These are phyloP conservation scores for Collybia nuda DNA, from an alignment of 768 basidiomycete genomes.

Conservation along the genomic window DNA sequence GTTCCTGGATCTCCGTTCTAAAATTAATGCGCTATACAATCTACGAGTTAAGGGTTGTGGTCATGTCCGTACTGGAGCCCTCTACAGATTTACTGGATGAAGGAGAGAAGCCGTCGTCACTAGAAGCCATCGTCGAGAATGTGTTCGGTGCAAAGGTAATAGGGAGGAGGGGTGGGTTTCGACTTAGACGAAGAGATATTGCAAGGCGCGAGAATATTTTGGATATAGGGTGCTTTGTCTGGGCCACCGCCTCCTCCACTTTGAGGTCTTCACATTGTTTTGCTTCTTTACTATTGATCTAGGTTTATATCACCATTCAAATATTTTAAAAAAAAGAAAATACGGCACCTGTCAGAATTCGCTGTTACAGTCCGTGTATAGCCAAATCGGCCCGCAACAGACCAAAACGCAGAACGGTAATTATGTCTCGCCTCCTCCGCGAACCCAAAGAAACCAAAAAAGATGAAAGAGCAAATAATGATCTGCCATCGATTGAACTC, in stretches of 20 bases:
- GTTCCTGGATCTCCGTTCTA: too few relatives aligned
- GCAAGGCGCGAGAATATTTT: background rate
- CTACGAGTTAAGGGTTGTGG: too few relatives aligned
- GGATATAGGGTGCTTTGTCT: too few relatives aligned
- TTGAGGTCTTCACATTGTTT: too few relatives aligned
- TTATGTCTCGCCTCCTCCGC: background rate
- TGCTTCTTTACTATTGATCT: too few relatives aligned
- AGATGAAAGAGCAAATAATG: background rate
- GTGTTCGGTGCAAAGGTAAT: background rate
- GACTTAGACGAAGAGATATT: background rate
- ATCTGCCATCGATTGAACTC: background rate
- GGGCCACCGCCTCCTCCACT: too few relatives aligned
- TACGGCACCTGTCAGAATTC: too few relatives aligned
- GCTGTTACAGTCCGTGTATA: background rate
- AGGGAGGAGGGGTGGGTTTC: background rate
- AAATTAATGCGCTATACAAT: too few relatives aligned
- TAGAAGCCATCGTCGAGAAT: background rate
- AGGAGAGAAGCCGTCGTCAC: background rate
- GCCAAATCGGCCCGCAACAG: background rate
- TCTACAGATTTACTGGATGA: background rate
- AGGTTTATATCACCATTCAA: too few relatives aligned
- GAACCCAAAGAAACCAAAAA: background rate
- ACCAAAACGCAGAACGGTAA: slow-evolving; percentile 16
- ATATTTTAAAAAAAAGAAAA: too few relatives aligned
- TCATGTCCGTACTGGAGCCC: background rate